phyloP scores from a whole-genome alignment of 805 yeast species.

The Hanseniaspora lachancei region DNA sequence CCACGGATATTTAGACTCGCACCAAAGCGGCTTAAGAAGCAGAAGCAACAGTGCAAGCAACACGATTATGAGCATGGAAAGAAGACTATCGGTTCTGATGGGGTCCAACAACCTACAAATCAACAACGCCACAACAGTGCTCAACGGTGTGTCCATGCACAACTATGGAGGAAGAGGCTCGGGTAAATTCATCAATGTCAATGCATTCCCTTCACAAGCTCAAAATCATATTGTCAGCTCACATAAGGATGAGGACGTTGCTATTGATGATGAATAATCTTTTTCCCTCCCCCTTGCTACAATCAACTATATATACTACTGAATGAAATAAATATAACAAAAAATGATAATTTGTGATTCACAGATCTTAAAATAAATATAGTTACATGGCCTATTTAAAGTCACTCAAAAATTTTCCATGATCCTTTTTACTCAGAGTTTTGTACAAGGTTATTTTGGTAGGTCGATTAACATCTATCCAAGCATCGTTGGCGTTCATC shows the following conservation, averaged over 20 bases:
- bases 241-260: constrained; percentile 5
- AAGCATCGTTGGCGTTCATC: not conserved
- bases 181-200: not conserved
- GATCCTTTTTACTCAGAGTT: not conserved
- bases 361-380: too few relatives aligned
- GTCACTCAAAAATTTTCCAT: not conserved
- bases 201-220: not conserved
- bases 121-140: not conserved
- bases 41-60: constrained; percentile 6
- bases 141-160: not conserved
- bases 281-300: not conserved
- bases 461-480: not conserved
- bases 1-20: not conserved
- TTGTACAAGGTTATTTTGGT: not conserved
- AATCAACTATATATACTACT: not conserved
- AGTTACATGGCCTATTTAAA: not conserved
- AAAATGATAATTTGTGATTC: not conserved
- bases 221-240: not conserved
- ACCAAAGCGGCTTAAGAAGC: constrained; percentile 1
- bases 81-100: constrained; percentile 11
- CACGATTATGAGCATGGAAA: constrained; percentile 7
- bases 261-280: constrained; percentile 6
- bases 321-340: too few relatives aligned
- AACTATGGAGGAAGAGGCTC: constrained; percentile 2
- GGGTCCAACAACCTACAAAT: constrained; percentile 1